Conservation (phyloP, 768 basidiomycete species). For the Lactarius psammicola region DNA sequence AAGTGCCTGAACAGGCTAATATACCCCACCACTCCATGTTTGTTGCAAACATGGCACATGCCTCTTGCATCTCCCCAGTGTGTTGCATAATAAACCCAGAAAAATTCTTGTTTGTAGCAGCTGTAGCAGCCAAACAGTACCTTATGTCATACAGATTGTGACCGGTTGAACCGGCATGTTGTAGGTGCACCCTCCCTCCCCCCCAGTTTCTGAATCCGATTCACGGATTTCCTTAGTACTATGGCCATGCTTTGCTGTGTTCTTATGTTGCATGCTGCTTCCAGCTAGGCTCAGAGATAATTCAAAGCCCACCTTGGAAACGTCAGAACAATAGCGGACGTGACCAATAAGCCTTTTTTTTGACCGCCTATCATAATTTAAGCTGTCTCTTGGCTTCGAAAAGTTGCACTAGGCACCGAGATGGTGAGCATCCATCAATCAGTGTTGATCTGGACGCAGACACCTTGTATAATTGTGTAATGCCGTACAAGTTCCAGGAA, state of each 20-base stretch:
- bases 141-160: too few species aligned
- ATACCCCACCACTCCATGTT: too few species aligned
- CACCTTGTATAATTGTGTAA: background rate
- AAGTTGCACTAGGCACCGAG: background rate
- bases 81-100: too few species aligned
- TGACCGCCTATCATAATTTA: background rate
- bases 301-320: background rate
- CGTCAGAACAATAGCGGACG: background rate
- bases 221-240: background rate
- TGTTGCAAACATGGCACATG: too few species aligned
- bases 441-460: background rate
- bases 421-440: background rate
- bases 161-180: too few species aligned
- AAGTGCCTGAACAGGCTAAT: too few species aligned
- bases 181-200: background rate
- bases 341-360: too few species aligned
- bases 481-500: background rate
- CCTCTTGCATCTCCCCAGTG: too few species aligned
- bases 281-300: background rate
- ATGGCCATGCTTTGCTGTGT: background rate
- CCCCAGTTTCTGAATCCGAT: background rate
- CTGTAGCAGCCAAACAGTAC: too few species aligned
- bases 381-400: background rate
- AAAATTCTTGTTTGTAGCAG: too few species aligned
- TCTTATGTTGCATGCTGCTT: background rate